A percentile compares a stretch with the other conserved stretches of the same genome.
These are phyloP conservation scores for Neurospora sp. DNA, from an alignment of 495 filamentous ascomycete species.

Conservation along the genomic window DNA sequence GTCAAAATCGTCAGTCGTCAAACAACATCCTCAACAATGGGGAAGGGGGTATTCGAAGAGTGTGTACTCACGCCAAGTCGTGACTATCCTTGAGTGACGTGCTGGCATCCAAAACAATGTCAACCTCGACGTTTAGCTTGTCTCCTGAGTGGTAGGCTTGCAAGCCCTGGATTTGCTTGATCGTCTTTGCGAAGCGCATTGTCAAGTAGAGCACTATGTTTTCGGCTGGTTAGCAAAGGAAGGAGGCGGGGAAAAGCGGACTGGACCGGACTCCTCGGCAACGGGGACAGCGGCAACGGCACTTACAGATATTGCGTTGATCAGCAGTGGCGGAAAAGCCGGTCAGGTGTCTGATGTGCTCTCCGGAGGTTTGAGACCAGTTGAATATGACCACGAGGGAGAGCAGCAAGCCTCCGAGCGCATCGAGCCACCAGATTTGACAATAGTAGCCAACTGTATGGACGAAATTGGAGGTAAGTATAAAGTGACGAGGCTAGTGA, in stretches of 20 bases:
- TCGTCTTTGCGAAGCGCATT: constrained; percentile 86
- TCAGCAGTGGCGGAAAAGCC: constrained; percentile 72
- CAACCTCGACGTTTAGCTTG: constrained; percentile 69
- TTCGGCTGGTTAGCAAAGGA: constrained; percentile 1
- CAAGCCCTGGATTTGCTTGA: constrained; percentile 78
- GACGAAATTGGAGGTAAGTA: background rate
- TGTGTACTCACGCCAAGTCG: constrained; percentile 50
- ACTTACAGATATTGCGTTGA: constrained; percentile 61
- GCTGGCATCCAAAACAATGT: constrained; percentile 69
- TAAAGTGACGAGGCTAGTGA: background rate
- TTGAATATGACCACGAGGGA: constrained; percentile 76
- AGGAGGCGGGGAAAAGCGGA: background rate
- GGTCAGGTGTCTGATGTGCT: constrained; percentile 75
- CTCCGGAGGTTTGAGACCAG: constrained; percentile 65
- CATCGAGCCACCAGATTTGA: constrained; percentile 77
- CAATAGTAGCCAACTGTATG: constrained; percentile 60
- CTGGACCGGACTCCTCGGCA: background rate
- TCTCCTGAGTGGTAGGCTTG: constrained; percentile 87
- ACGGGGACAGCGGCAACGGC: background rate
- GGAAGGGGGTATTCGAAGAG: background rate
- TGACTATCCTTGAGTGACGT: constrained; percentile 77
- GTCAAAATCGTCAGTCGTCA: background rate
- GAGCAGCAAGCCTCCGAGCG: constrained; percentile 71
- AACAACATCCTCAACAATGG: background rate
- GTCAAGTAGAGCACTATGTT: constrained; percentile 67